phyloP scores from a whole-genome alignment of 2,329 filamentous ascomycete genomes.

The Diplocarpon mali region DNA sequence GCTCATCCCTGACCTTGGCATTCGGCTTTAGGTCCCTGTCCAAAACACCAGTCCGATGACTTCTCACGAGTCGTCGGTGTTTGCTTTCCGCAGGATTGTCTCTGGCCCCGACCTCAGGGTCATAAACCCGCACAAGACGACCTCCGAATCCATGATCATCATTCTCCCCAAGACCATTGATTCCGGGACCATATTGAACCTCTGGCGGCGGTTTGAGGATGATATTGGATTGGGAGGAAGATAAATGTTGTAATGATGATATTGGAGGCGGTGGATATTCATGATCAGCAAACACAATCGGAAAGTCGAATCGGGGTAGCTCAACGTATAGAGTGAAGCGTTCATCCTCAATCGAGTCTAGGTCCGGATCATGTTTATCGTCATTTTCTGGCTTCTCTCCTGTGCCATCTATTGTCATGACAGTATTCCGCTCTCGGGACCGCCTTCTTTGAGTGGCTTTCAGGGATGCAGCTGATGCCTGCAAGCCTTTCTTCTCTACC shows the following conservation, averaged over 20 bases:
- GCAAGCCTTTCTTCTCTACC: slow-evolving; percentile 64
- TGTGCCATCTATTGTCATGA: slow-evolving; percentile 26
- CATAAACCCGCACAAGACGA: slow-evolving; percentile 75
- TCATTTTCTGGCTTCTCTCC: slow-evolving; percentile 25
- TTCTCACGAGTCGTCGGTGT: slow-evolving; percentile 82
- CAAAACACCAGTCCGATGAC: slow-evolving; percentile 79
- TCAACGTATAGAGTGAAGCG: slow-evolving; percentile 82
- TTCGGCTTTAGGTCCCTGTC: slow-evolving; percentile 96
- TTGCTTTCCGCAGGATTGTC: slow-evolving; percentile 96
- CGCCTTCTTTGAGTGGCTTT: slow-evolving; percentile 44
- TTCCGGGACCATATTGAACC: slow-evolving; percentile 82
- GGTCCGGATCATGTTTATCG: slow-evolving; percentile 30
- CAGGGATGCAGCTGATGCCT: slow-evolving; percentile 52
- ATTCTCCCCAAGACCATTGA: slow-evolving; percentile 53
- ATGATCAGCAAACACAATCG: slow-evolving; percentile 87
- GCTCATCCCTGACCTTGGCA: slow-evolving; percentile 84
- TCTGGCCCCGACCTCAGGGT: slow-evolving; percentile 78
- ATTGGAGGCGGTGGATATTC: slow-evolving; percentile 82
- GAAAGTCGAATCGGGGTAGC: slow-evolving; percentile 88
- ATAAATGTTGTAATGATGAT: slow-evolving; percentile 58
- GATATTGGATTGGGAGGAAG: slow-evolving; percentile 54
- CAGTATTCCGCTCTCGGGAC: slow-evolving; percentile 24
- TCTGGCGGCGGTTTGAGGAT: slow-evolving; percentile 73
- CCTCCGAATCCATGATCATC: slow-evolving; percentile 37
- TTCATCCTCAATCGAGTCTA: slow-evolving; percentile 33